Evolutionary conservation across 495 filamentous ascomycete species (phyloP), one percentile per base, ranked within the genome.

Genomic region (Umbilicaria muhlenbergii): DNA sequence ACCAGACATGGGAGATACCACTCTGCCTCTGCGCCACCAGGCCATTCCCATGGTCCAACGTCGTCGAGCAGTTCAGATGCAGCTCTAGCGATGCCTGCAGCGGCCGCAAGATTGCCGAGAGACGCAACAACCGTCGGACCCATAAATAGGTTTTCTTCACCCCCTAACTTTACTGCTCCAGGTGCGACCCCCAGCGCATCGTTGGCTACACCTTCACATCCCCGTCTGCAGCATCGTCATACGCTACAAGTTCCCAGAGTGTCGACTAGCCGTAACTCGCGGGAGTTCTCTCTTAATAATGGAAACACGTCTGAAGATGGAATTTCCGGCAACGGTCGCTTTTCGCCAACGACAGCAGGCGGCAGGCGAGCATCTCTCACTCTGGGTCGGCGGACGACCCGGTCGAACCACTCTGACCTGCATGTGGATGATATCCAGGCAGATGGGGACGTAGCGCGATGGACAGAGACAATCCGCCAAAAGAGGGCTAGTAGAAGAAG

Each of bases 401-500:
- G 83, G 45, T 91, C 84, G 5, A 76, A 88, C 40, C 78, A 88
- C 45, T 91, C 86, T 5, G 86, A 95, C 50, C 62, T 78, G 51
- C 77, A 80, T 34, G 64, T 83, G 34, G 91, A 96, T 49, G 89
- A 95, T 50, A 64, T 87, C 44, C 71, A 77, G 6, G 81, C 79
- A 13, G 91, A 96, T 50, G 88, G 87, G 54, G 89, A 99, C 52
- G 86, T 89, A 17, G 71, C 81, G 33, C 77, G 86, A 39, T 95
- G 85, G 84, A 83, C 91, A 17, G 92, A 98, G 60, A 81, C 82
- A 17, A 86, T 93, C 48, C 78, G 84, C 54, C 83, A 92, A 53
- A 92, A 87, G 55, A 69, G 89, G 46, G 88, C 86, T 32, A 89
- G 81, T 53, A 84, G 79, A 60, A 71, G 79, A 56, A 80, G 75